phyloP scores from a whole-genome alignment of 192 early-diverging fungal species.

The Funneliformis geosporum region DNA sequence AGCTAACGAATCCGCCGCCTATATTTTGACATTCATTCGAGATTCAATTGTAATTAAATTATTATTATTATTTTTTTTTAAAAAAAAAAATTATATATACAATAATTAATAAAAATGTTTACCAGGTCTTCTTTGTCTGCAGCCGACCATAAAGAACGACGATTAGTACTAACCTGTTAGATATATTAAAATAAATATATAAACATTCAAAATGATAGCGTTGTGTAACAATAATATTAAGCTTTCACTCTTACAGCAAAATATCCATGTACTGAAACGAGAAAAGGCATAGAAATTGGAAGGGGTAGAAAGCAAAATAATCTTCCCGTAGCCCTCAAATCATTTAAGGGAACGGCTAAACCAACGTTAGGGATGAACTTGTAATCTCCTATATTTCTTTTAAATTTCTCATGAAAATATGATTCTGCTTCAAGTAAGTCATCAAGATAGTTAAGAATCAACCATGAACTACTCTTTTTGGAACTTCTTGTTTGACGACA shows the following conservation, averaged over 20 bases:
- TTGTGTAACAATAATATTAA: background rate
- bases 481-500: background rate
- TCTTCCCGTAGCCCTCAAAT: slow-evolving; percentile 5
- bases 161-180: slow-evolving; percentile 7
- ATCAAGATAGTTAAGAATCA: background rate
- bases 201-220: background rate
- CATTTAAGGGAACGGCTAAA: slow-evolving; percentile 32
- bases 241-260: slow-evolving; percentile 35
- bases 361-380: slow-evolving; percentile 47
- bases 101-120: background rate
- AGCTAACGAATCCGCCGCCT: background rate
- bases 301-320: slow-evolving; percentile 48
- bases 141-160: background rate
- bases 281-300: slow-evolving; percentile 36
- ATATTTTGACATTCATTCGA: too few relatives aligned
- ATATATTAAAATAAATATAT: background rate
- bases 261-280: slow-evolving; percentile 43
- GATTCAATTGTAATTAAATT: too few relatives aligned
- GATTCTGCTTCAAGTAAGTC: background rate
- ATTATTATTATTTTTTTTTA: background rate
- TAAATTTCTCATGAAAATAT: background rate
- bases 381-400: slow-evolving; percentile 10
- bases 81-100: background rate
- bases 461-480: background rate
- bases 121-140: slow-evolving; percentile 2